Evolutionary conservation across 2,329 filamentous ascomycete genomes (phyloP).

Genomic region (Pseudogymnoascus sp.): DNA sequence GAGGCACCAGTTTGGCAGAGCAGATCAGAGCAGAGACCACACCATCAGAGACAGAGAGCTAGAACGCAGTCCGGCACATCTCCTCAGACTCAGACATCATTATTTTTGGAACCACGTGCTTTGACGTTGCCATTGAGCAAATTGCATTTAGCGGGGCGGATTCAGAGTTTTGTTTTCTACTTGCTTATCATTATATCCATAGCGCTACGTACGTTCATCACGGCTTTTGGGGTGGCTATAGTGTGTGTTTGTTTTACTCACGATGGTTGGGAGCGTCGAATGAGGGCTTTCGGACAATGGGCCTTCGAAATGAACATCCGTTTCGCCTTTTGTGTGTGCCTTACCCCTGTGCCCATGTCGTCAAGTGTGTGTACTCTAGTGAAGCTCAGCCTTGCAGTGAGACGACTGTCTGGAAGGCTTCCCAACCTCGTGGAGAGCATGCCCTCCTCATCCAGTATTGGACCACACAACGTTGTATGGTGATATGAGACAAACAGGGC

Average conservation of each 20-base stretch:
- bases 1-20: background rate
- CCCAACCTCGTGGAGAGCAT: conserved; percentile 5
- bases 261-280: conserved; percentile 1
- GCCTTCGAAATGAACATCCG: background rate
- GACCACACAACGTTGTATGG: background rate
- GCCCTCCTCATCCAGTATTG: background rate
- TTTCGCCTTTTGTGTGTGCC: background rate
- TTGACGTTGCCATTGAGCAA: background rate
- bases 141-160: conserved; percentile 4
- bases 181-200: background rate
- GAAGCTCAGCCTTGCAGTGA: conserved; percentile 6
- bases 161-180: background rate
- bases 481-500: conserved; percentile 6
- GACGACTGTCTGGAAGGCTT: background rate
- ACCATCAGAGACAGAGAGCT: background rate
- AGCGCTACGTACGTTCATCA: background rate
- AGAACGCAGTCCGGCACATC: background rate
- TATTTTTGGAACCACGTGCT: conserved; percentile 5
- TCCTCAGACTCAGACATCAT: conserved; percentile 2
- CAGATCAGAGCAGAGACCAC: background rate
- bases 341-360: conserved; percentile 1
- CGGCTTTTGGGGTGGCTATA: background rate
- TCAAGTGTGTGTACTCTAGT: background rate
- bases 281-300: background rate
- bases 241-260: conserved; percentile 3